These are phyloP conservation scores for Flaveria linearis DNA, from an alignment of 129 eudicot genomes.

Conservation along the genomic window DNA sequence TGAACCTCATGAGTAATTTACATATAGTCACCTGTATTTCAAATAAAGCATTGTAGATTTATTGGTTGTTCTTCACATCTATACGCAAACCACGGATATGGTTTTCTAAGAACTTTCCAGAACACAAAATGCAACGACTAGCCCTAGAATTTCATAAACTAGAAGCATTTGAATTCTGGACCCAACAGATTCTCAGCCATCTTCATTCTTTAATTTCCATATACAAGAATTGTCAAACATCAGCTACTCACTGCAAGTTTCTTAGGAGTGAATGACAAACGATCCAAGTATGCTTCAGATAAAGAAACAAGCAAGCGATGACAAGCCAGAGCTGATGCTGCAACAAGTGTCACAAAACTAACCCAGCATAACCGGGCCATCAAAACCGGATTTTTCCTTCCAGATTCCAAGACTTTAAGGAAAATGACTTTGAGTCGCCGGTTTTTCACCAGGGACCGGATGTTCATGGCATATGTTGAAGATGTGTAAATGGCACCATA, in stretches of 20 bases:
- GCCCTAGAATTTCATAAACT: conserved; percentile 18
- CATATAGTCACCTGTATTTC: neutral
- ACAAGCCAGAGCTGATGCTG: conserved; percentile 69
- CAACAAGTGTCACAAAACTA: conserved; percentile 47
- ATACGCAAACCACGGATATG: neutral
- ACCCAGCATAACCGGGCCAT: conserved; percentile 65
- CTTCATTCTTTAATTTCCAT: conserved; percentile 14
- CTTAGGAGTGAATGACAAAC: conserved; percentile 45
- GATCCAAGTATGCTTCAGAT: conserved; percentile 49
- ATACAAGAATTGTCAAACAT: neutral
- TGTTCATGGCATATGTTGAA: conserved; percentile 36
- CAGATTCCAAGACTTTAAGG: conserved; percentile 57
- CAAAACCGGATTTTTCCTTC: conserved; percentile 53
- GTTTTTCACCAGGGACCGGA: conserved; percentile 51
- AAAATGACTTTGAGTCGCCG: conserved; percentile 73
- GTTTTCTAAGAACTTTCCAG: neutral
- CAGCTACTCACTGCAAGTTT: conserved; percentile 47
- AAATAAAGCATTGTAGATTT: neutral
- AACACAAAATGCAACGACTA: conserved; percentile 15
- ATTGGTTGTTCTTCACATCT: conserved; percentile 12
- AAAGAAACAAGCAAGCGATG: conserved; percentile 59
- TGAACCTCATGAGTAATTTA: neutral
- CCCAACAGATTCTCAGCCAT: neutral
- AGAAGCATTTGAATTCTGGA: neutral
- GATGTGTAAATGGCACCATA: conserved; percentile 27